Base-by-base conservation (phyloP, 2,329 filamentous ascomycete genomes). In the Pseudogymnoascus sp. region DNA sequence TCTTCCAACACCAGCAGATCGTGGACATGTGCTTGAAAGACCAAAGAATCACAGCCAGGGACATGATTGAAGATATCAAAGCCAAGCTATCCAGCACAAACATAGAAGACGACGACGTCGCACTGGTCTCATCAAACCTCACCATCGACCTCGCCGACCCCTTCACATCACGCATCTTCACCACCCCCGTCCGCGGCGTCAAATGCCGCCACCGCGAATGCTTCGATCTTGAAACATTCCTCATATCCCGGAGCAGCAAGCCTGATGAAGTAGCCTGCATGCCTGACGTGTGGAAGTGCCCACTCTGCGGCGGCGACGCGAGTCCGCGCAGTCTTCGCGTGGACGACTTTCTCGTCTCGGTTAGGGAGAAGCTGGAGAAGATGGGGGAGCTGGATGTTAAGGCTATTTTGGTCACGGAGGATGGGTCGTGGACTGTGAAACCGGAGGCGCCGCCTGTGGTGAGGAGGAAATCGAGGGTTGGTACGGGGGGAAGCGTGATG, bases 221-320 rank as follows among this genome's bases (percentile, higher is more conserved):
- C 71, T 97, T 97, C 71, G 93, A 97, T 72, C 84, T 97, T 6
- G 82, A 89, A 17, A 92, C 84, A 0, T 97, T 91, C 78, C 81
- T 99, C 7, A 74, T 79, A 12, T 90, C 88, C 4, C 84, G 90
- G 13, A 71, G 68, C 21, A 74, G 72, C 25, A 75, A 72, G 42
- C 78, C 79, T 4, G 74, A 76, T 12, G 66, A 69, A 25, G 80
- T 86, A 66, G 84, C 83, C 7, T 80, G 79, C 1, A 75, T 81
- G 61, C 78, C 83, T 0, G 90, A 94, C 69, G 83, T 84, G 60
- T 97, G 92, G 92, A 88, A 83, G 65, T 99, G 94, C 69, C 94
- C 94, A 0, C 84, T 96, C 31, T 97, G 93, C 73, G 79, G 80
- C 27, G 78, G 76, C 33, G 92, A 97, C 73, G 91, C 89, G 9